These are phyloP conservation scores for Eimeria zaria DNA, from an alignment of 169 alveolate species.

Conservation along the genomic window DNA sequence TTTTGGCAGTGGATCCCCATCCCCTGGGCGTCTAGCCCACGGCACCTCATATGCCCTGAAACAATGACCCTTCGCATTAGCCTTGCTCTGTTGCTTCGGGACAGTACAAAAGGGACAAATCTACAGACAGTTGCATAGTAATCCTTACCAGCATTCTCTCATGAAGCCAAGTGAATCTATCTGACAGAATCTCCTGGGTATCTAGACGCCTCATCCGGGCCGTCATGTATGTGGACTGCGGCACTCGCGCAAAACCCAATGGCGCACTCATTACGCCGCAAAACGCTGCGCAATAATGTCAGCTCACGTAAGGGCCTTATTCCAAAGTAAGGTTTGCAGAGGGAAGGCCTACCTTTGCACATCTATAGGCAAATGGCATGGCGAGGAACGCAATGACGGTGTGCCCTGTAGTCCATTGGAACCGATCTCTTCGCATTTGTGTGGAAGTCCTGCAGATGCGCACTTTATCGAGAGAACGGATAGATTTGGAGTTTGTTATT, in stretches of 20 bases:
- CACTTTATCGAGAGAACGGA: background rate
- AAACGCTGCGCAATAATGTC: background rate
- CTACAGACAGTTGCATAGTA: background rate
- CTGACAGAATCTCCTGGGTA: constrained; percentile 84
- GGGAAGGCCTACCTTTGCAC: background rate
- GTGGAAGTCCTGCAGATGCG: background rate
- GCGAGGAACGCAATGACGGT: constrained; percentile 38
- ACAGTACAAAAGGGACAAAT: background rate
- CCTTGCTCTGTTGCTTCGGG: background rate
- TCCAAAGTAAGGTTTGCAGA: background rate
- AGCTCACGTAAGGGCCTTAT: background rate
- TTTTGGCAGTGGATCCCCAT: background rate
- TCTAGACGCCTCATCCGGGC: constrained; percentile 69
- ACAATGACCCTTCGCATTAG: background rate
- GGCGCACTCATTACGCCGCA: too few relatives aligned
- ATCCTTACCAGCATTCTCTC: constrained; percentile 85
- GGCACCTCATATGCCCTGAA: background rate
- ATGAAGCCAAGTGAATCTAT: constrained; percentile 86
- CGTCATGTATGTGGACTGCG: constrained; percentile 80
- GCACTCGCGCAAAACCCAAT: background rate
- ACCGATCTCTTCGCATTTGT: background rate
- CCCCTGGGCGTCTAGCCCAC: background rate
- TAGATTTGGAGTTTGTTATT: background rate
- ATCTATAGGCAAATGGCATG: constrained; percentile 26
- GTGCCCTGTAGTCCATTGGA: constrained; percentile 47